phyloP scores from a whole-genome alignment of 2,329 filamentous ascomycete genomes.

The Alternaria arbusti region DNA sequence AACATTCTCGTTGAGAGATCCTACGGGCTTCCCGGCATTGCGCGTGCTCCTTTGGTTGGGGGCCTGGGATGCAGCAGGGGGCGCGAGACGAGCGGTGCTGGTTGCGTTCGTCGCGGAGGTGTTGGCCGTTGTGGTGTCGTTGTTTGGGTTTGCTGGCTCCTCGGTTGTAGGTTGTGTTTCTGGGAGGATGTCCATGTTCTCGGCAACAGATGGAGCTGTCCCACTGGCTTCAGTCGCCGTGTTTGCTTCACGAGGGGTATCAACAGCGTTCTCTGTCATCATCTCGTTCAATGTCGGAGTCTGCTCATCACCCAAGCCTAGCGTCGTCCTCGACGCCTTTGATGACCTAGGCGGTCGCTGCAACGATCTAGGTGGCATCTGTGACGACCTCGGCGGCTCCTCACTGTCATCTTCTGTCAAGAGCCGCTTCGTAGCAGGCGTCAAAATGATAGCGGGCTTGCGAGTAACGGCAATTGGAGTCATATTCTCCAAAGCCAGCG shows the following conservation, averaged over 20 bases:
- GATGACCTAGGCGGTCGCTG: not conserved
- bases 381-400: not conserved
- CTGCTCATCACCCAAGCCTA: not conserved
- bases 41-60: not conserved
- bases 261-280: not conserved
- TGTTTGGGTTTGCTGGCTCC: not conserved
- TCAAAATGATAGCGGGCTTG: not conserved
- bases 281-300: not conserved
- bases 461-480: not conserved
- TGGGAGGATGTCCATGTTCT: no score
- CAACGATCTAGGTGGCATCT: not conserved
- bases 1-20: not conserved
- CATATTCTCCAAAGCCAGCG: not conserved
- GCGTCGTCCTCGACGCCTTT: not conserved
- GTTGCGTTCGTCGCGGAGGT: rapidly evolving
- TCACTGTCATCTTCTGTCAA: not conserved
- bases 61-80: not conserved
- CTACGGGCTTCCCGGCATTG: not conserved
- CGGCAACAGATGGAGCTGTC: no score
- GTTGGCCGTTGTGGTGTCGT: not conserved
- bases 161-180: no score
- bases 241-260: not conserved
- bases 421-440: not conserved
- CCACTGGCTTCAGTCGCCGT: not conserved
- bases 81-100: not conserved